These are phyloP conservation scores for Mariannaea sp. DNA, from an alignment of 2,329 filamentous ascomycete species.

Conservation along the genomic window DNA sequence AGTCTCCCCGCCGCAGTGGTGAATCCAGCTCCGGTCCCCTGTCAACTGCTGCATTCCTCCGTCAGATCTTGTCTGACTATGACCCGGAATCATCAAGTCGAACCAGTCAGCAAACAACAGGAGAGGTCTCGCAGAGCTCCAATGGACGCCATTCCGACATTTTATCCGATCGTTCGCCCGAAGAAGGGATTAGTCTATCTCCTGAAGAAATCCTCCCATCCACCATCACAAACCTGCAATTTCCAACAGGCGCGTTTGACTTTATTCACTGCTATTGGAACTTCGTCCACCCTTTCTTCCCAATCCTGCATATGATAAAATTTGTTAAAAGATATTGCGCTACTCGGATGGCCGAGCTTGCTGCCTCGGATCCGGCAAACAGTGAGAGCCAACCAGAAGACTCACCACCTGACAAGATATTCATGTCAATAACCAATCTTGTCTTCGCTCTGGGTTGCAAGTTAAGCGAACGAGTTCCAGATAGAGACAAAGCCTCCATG, in stretches of 20 bases:
- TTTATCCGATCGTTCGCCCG: no score
- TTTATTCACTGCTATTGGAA: slow-evolving; percentile 13
- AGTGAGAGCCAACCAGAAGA: not conserved
- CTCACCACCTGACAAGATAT: not conserved
- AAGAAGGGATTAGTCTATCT: no score
- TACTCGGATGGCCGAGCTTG: not conserved
- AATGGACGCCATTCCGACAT: not conserved
- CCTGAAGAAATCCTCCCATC: not conserved
- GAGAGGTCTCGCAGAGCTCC: not conserved
- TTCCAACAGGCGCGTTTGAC: not conserved
- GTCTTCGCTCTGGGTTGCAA: slow-evolving; percentile 16
- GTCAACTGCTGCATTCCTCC: slow-evolving; percentile 3
- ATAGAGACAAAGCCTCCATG: not conserved
- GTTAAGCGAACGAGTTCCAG: slow-evolving; percentile 3
- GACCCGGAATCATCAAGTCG: not conserved
- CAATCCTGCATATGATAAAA: slow-evolving; percentile 1
- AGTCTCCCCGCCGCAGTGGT: not conserved
- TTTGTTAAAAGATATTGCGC: slow-evolving; percentile 8
- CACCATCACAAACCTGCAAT: not conserved
- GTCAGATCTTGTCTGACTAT: not conserved
- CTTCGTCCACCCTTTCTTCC: slow-evolving; percentile 17
- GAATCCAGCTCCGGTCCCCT: not conserved
- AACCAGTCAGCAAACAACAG: not conserved
- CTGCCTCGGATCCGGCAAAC: not conserved
- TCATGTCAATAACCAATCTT: slow-evolving; percentile 10